Percentiles rank a stretch among this genome's conserved stretches.
Conservation (phyloP, 2,329 filamentous ascomycete genomes). For the Colletotrichum neosansevieriae region DNA sequence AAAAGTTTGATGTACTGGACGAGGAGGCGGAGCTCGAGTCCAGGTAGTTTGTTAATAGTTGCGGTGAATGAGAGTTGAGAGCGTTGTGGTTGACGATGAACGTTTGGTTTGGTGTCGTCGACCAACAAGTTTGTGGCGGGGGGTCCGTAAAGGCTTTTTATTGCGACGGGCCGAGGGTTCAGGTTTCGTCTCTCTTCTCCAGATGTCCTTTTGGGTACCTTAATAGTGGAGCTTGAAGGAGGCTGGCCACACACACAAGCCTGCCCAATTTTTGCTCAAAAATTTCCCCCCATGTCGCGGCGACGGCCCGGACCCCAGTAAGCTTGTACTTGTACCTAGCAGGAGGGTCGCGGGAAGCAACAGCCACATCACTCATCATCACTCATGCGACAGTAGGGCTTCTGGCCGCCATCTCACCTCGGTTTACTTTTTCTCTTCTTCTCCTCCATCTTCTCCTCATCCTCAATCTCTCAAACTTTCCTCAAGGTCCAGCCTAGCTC, state of each 20-base stretch:
- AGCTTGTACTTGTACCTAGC: not conserved
- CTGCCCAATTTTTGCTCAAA: constrained; percentile 32
- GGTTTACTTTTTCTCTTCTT: not conserved
- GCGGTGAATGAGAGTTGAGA: constrained; percentile 11
- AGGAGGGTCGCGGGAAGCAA: not conserved
- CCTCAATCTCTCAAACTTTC: constrained; percentile 9
- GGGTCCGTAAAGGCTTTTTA: constrained; percentile 36
- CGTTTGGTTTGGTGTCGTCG: constrained; percentile 29
- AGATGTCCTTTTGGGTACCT: constrained; percentile 34
- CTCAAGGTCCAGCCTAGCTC: constrained; percentile 31
- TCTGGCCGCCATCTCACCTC: not conserved
- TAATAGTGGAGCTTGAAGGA: constrained; percentile 16
- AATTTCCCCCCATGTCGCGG: constrained; percentile 23
- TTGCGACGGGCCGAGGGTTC: constrained; percentile 37
- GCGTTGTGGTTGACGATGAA: constrained; percentile 32
- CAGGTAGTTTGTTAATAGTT: constrained; percentile 33
- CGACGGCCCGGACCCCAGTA: not conserved
- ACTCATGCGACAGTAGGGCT: not conserved
- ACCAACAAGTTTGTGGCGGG: constrained; percentile 25
- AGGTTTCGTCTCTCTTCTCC: constrained; percentile 37
- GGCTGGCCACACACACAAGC: constrained; percentile 32
- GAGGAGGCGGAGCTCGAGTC: constrained; percentile 25
- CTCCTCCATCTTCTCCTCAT: not conserved
- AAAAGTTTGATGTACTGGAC: constrained; percentile 18
- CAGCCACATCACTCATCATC: constrained; percentile 15